These are phyloP conservation scores for Clitocybe nebularis DNA, from an alignment of 1,284 basidiomycete species.

Conservation along the genomic window DNA sequence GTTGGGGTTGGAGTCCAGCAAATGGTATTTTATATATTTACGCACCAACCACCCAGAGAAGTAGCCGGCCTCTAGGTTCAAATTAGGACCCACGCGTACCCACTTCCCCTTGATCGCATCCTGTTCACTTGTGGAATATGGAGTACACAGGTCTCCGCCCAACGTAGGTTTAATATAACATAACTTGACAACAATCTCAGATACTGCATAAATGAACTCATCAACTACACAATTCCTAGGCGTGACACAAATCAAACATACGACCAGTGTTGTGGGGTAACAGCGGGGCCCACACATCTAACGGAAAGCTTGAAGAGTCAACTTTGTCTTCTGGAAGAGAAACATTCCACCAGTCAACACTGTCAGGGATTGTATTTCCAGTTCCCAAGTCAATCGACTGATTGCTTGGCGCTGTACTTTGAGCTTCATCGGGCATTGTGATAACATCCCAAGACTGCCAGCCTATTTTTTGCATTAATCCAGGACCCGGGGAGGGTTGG, in stretches of 20 bases:
- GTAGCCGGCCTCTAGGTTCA: conserved; percentile 66
- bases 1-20: conserved; percentile 8
- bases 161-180: conserved; percentile 67
- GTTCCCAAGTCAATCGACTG: neutral
- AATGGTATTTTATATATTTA: conserved; percentile 6
- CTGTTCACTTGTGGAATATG: conserved; percentile 63
- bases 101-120: conserved; percentile 84
- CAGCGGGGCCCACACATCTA: conserved; percentile 80
- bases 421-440: conserved; percentile 18
- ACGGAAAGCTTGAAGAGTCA: conserved; percentile 66
- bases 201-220: conserved; percentile 45
- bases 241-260: conserved; percentile 35
- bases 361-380: conserved; percentile 17
- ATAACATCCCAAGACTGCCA: conserved; percentile 89
- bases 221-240: conserved; percentile 4
- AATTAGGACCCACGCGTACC: conserved; percentile 78
- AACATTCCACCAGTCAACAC: conserved; percentile 74
- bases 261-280: conserved; percentile 80
- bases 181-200: conserved; percentile 72
- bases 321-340: conserved; percentile 34
- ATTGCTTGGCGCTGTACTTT: conserved; percentile 10
- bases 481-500: conserved; percentile 70
- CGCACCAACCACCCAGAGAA: conserved; percentile 53
- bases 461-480: conserved; percentile 68
- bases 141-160: conserved; percentile 58